Percentiles rank a stretch among this genome's conserved stretches.
Conservation (phyloP, 1,284 basidiomycete genomes). For the Sporisorium sorghi region DNA sequence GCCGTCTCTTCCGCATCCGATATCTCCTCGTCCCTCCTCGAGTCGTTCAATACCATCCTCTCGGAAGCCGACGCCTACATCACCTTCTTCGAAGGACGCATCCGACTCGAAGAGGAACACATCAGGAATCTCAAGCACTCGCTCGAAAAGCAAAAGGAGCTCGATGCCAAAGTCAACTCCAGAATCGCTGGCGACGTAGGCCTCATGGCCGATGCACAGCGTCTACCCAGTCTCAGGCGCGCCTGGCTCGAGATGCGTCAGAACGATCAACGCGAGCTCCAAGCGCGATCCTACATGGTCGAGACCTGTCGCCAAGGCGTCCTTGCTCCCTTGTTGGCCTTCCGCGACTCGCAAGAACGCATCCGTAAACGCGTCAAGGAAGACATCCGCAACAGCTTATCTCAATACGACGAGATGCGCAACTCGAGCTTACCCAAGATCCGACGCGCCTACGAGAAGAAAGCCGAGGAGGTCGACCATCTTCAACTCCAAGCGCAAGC, state of each 20-base stretch:
- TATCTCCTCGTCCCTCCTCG: constrained; percentile 51
- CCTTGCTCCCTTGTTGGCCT: constrained; percentile 59
- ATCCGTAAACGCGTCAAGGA: constrained; percentile 65
- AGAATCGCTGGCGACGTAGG: constrained; percentile 47
- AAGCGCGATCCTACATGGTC: constrained; percentile 55
- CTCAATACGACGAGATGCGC: constrained; percentile 65
- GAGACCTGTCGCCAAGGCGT: constrained; percentile 51
- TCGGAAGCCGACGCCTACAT: constrained; percentile 63
- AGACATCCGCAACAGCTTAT: constrained; percentile 54
- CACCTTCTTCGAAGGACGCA: constrained; percentile 54
- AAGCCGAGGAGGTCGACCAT: constrained; percentile 63
- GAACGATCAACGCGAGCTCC: constrained; percentile 57
- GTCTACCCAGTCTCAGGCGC: constrained; percentile 37
- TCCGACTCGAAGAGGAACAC: constrained; percentile 66
- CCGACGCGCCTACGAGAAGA: constrained; percentile 59
- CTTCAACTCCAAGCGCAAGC: constrained; percentile 63
- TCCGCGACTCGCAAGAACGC: constrained; percentile 64
- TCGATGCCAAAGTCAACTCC: constrained; percentile 59
- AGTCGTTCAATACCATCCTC: constrained; percentile 56
- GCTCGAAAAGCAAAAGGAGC: constrained; percentile 59
- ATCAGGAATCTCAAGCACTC: constrained; percentile 42
- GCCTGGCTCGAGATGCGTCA: constrained; percentile 60
- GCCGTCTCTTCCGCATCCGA: constrained; percentile 38
- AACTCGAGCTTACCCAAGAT: constrained; percentile 55
- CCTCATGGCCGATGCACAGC: constrained; percentile 46